These are phyloP conservation scores for Cystobasidium pallidum DNA, from an alignment of 1,284 basidiomycete genomes.

Conservation along the genomic window DNA sequence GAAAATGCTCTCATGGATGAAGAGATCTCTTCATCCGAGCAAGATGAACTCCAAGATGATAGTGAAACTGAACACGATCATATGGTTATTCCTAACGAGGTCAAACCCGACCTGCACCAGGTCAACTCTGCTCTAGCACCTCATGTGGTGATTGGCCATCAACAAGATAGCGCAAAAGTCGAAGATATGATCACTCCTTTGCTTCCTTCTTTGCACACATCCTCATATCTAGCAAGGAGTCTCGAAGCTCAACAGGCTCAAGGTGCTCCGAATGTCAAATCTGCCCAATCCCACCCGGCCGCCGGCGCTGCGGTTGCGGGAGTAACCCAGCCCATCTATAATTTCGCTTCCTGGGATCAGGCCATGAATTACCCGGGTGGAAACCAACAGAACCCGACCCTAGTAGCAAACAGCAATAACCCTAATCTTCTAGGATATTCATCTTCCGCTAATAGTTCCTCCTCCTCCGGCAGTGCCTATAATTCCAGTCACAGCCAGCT, in stretches of 20 bases:
- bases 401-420: conserved; percentile 1
- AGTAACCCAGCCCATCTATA: conserved; percentile 20
- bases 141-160: background rate
- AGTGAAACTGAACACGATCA: conserved; percentile 8
- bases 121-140: background rate
- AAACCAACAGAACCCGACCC: background rate
- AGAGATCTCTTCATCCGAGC: conserved; percentile 13
- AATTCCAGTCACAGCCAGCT: conserved; percentile 21
- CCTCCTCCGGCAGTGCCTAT: conserved; percentile 24
- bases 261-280: conserved; percentile 5
- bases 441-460: conserved; percentile 28
- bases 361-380: background rate
- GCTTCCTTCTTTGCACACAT: conserved; percentile 17
- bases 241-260: conserved; percentile 19
- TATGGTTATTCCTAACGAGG: conserved; percentile 13
- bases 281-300: background rate
- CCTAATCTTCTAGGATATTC: conserved; percentile 21
- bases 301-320: background rate
- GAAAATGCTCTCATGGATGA: conserved; percentile 28
- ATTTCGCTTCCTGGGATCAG: conserved; percentile 27
- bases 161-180: background rate
- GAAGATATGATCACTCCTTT: conserved; percentile 18
- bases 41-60: conserved; percentile 8
- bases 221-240: conserved; percentile 6
- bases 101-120: background rate